These are phyloP conservation scores for Magnolia sinica DNA, from an alignment of 164 flowering plant genomes.

Conservation along the genomic window DNA sequence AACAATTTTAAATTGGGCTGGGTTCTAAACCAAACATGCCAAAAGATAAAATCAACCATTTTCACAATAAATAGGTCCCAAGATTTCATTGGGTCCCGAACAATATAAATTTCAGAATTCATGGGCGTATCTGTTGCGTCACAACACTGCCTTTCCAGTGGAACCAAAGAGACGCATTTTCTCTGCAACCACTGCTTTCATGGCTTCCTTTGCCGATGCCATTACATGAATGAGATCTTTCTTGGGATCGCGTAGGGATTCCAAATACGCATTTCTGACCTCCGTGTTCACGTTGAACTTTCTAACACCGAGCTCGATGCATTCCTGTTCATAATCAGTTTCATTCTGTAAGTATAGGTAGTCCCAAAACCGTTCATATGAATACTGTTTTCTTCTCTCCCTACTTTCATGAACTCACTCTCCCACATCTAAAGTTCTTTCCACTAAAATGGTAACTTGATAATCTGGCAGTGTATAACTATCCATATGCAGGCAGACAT, in stretches of 20 bases:
- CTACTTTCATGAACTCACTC: not conserved
- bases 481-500: no score
- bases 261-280: slow-evolving; percentile 89
- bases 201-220: slow-evolving; percentile 81
- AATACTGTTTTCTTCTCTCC: not conserved
- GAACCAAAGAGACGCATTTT: slow-evolving; percentile 97
- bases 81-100: not conserved
- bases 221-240: slow-evolving; percentile 82
- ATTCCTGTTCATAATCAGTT: slow-evolving; percentile 47
- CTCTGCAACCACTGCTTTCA: slow-evolving; percentile 89
- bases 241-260: slow-evolving; percentile 49
- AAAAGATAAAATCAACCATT: not conserved
- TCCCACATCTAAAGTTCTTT: no score
- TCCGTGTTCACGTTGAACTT: slow-evolving; percentile 99
- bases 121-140: not conserved
- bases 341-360: not conserved
- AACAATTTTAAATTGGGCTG: no score
- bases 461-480: no score
- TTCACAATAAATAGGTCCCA: not conserved
- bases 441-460: no score
- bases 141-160: slow-evolving; percentile 62
- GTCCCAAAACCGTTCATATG: not conserved
- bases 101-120: not conserved
- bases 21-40: not conserved
- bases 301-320: slow-evolving; percentile 74